A percentile compares a stretch with the other conserved stretches of the same genome.
These are phyloP conservation scores for Metschnikowia aberdeeniae DNA, from an alignment of 805 yeast species.

Conservation along the genomic window DNA sequence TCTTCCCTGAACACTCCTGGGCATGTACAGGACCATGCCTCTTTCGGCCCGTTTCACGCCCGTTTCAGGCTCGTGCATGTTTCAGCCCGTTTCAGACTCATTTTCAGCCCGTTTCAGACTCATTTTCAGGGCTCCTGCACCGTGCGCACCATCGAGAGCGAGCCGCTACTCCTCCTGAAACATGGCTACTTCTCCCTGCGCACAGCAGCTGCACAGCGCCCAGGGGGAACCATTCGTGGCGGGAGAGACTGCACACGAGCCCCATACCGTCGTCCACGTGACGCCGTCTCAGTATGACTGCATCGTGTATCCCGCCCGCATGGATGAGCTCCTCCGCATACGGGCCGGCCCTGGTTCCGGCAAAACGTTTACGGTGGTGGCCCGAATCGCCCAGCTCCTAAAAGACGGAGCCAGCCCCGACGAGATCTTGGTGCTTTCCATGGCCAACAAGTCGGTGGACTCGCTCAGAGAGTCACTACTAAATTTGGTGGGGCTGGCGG, in stretches of 20 bases:
- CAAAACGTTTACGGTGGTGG: slow-evolving; percentile 57
- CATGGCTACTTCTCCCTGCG: too few species aligned
- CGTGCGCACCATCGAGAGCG: too few species aligned
- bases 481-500: slow-evolving; percentile 29
- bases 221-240: too few species aligned
- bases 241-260: background rate
- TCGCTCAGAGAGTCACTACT: slow-evolving; percentile 35
- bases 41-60: too few species aligned
- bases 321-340: slow-evolving; percentile 44
- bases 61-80: too few species aligned
- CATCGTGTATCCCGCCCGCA: slow-evolving; percentile 37
- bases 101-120: too few species aligned
- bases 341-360: slow-evolving; percentile 77
- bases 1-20: too few species aligned
- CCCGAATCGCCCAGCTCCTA: slow-evolving; percentile 49
- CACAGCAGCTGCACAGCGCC: too few species aligned
- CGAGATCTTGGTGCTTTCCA: slow-evolving; percentile 57
- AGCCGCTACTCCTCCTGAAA: too few species aligned
- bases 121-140: too few species aligned
- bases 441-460: slow-evolving; percentile 67
- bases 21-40: too few species aligned
- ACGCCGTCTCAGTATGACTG: slow-evolving; percentile 47
- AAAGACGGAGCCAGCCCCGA: slow-evolving; percentile 39
- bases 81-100: too few species aligned
- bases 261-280: slow-evolving; percentile 8